Conservation (phyloP, 1,139 yeast species). For the Geotrichum restrictum region DNA sequence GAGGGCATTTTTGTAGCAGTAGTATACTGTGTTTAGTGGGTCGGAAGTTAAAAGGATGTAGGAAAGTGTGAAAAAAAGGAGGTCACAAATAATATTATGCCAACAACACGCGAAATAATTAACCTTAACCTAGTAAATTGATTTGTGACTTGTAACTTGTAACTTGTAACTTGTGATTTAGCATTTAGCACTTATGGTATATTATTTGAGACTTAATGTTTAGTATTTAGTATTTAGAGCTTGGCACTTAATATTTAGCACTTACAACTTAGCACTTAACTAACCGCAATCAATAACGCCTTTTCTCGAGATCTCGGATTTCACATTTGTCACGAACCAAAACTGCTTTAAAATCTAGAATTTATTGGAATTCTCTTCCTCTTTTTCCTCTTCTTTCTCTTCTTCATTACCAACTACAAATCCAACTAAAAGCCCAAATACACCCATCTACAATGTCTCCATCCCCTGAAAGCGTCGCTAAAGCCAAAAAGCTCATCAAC, state of each 20-base stretch:
- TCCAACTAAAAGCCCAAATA: background rate
- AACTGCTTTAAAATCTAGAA: too few species aligned
- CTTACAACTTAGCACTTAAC: background rate
- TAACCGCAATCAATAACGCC: background rate
- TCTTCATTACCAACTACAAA: background rate
- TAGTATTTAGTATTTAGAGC: background rate
- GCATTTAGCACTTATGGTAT: background rate
- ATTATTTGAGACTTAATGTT: too few species aligned
- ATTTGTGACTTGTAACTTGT: too few species aligned
- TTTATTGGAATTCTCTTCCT: too few species aligned
- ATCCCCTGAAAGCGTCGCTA: slow-evolving; percentile 4
- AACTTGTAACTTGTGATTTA: too few species aligned
- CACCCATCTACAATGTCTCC: background rate
- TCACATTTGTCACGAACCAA: too few species aligned
- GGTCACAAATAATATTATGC: background rate
- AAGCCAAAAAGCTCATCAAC: slow-evolving; percentile 15
- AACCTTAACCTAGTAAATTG: slow-evolving; percentile 7
- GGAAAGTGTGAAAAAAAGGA: background rate
- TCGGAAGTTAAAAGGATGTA: background rate
- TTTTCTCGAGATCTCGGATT: background rate
- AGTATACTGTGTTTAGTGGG: too few species aligned
- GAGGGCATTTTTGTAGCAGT: slow-evolving; percentile 8
- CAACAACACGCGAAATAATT: background rate
- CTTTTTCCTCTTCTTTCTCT: background rate
- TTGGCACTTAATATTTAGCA: background rate